Evolutionary conservation across 177 flowering plant species (phyloP).

Genomic region (Vitis hybrid): DNA sequence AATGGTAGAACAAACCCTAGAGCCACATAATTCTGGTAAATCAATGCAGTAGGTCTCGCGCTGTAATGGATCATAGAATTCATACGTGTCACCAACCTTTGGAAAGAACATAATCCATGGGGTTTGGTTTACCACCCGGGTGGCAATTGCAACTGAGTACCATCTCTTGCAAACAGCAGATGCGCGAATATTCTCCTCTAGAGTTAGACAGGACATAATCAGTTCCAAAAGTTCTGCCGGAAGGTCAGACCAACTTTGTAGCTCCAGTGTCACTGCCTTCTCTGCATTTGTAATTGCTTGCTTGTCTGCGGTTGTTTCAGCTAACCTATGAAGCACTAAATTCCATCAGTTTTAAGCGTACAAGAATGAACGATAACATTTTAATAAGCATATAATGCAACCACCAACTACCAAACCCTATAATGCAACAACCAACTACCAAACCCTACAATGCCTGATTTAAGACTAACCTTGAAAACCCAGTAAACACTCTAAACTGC

Average conservation of each 20-base stretch:
- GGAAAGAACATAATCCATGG: constrained; percentile 66
- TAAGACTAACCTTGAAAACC: not conserved
- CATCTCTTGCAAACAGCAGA: constrained; percentile 61
- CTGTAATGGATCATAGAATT: constrained; percentile 53
- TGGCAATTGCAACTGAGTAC: constrained; percentile 38
- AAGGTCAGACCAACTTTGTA: constrained; percentile 38
- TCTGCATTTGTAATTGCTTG: constrained; percentile 6
- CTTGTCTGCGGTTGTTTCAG: constrained; percentile 23
- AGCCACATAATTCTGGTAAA: constrained; percentile 45
- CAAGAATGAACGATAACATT: not conserved
- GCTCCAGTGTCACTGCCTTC: constrained; percentile 24
- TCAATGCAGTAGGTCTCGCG: constrained; percentile 40
- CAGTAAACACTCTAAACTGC: not conserved
- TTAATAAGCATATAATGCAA: not conserved
- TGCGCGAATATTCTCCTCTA: constrained; percentile 46
- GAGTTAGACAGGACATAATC: constrained; percentile 32
- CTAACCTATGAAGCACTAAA: constrained; percentile 27
- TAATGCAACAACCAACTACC: not conserved
- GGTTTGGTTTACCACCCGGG: constrained; percentile 37
- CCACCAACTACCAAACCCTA: not conserved
- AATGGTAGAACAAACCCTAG: constrained; percentile 49
- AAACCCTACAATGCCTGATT: not conserved
- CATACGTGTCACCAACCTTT: constrained; percentile 37
- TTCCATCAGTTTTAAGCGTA: not conserved
- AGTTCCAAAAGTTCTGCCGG: constrained; percentile 52